Conservation (phyloP, 2,329 filamentous ascomycete genomes). For the Xylariales sp. region DNA sequence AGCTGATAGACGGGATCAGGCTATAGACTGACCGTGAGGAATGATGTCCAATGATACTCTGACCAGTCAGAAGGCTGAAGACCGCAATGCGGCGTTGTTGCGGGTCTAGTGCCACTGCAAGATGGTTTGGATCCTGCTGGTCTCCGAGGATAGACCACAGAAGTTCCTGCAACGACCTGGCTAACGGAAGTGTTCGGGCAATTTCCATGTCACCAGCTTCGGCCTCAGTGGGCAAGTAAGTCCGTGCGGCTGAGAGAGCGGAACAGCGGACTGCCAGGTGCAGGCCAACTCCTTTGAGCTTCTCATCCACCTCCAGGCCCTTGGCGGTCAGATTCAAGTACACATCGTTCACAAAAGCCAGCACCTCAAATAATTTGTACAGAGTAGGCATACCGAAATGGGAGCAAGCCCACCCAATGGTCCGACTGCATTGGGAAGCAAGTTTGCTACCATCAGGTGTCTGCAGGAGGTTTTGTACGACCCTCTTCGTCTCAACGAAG, state of each 20-base stretch:
- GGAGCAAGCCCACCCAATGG: background rate
- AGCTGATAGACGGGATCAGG: background rate
- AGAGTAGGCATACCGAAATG: background rate
- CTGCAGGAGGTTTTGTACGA: conserved; percentile 16
- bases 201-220: too few relatives aligned
- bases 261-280: conserved; percentile 20
- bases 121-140: background rate
- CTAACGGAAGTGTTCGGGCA: too few relatives aligned
- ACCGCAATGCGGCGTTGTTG: conserved; percentile 6
- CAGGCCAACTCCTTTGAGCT: conserved; percentile 27
- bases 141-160: background rate
- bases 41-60: conserved; percentile 11
- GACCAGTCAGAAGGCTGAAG: conserved; percentile 22
- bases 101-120: background rate
- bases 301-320: conserved; percentile 17
- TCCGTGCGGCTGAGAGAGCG: conserved; percentile 14
- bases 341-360: conserved; percentile 38
- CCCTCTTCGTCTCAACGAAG: conserved; percentile 19
- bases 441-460: conserved; percentile 15
- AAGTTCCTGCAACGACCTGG: background rate
- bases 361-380: conserved; percentile 9
- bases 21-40: background rate
- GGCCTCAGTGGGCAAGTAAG: conserved; percentile 13
- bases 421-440: conserved; percentile 7
- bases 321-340: conserved; percentile 26